phyloP scores from a whole-genome alignment of 1,284 basidiomycete species.

The Vanrija sp. region DNA sequence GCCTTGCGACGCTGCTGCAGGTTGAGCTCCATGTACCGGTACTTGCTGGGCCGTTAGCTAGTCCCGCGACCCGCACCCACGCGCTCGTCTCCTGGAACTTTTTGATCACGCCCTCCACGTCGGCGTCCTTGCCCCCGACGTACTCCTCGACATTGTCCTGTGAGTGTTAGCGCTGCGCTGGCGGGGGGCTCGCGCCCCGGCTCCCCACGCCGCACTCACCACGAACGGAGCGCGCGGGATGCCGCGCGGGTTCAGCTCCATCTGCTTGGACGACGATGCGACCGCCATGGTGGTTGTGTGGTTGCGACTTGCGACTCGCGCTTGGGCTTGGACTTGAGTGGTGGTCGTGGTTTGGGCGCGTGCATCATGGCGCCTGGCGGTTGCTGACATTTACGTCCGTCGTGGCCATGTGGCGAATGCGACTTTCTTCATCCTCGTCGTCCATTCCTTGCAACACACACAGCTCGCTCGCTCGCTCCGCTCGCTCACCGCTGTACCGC shows the following conservation, averaged over 20 bases:
- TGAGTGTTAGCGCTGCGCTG: neutral
- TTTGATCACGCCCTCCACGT: constrained; percentile 73
- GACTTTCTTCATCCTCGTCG: neutral
- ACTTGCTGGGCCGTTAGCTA: constrained; percentile 65
- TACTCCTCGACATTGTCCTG: constrained; percentile 82
- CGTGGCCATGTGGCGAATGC: no score
- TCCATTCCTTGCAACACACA: neutral
- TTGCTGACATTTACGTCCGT: no score
- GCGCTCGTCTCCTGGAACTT: constrained; percentile 88
- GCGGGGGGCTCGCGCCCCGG: neutral
- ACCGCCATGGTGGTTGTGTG: constrained; percentile 13
- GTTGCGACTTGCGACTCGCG: neutral
- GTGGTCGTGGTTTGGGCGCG: neutral
- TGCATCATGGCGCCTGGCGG: no score
- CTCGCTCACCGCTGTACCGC: no score
- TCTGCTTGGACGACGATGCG: constrained; percentile 25
- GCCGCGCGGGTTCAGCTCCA: constrained; percentile 76
- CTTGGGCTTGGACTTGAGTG: neutral
- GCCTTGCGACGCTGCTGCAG: constrained; percentile 72
- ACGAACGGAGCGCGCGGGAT: constrained; percentile 95
- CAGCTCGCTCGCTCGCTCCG: no score
- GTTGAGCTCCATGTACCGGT: constrained; percentile 94
- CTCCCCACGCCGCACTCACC: constrained; percentile 54
- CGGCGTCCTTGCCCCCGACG: constrained; percentile 72
- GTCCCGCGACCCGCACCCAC: constrained; percentile 51